A percentile compares a stretch with the other conserved stretches of the same genome.
These are phyloP conservation scores for Saccharomycopsis schoenii DNA, from an alignment of 805 yeast genomes.

Conservation along the genomic window DNA sequence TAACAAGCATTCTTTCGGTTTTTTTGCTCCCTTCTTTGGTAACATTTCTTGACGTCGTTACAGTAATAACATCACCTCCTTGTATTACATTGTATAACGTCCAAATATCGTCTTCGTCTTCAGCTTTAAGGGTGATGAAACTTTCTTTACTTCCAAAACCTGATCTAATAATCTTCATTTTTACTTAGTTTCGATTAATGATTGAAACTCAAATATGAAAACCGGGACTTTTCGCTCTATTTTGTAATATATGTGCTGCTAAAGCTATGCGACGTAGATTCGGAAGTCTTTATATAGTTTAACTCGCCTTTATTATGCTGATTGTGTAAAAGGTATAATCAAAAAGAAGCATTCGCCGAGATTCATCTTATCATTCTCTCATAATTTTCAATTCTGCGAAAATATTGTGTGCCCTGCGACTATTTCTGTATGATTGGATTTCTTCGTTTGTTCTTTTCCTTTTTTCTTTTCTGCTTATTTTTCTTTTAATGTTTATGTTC, in stretches of 20 bases:
- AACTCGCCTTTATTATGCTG: too few species aligned
- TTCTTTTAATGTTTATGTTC: background rate
- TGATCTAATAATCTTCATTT: background rate
- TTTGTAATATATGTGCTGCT: background rate
- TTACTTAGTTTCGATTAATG: background rate
- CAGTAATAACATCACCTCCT: constrained; percentile 62
- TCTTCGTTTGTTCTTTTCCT: too few species aligned
- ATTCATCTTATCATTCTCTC: too few species aligned
- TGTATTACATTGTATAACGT: constrained; percentile 71
- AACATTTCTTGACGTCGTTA: constrained; percentile 61
- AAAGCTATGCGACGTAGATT: too few species aligned
- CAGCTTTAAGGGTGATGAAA: constrained; percentile 56
- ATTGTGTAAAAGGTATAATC: too few species aligned
- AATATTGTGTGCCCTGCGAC: background rate
- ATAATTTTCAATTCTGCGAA: too few species aligned
- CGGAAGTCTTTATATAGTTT: too few species aligned
- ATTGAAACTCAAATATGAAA: background rate
- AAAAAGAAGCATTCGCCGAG: too few species aligned
- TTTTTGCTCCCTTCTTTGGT: constrained; percentile 30
- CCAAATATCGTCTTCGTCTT: constrained; percentile 91
- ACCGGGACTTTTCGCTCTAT: too few species aligned
- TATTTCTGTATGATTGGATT: background rate
- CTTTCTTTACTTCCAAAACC: constrained; percentile 53
- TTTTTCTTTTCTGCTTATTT: constrained; percentile 2
- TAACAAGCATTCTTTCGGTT: constrained; percentile 47